Percentiles rank a stretch among this genome's conserved stretches.
Conservation (phyloP, 208 protist species). For the Leptomonas seymouri region DNA sequence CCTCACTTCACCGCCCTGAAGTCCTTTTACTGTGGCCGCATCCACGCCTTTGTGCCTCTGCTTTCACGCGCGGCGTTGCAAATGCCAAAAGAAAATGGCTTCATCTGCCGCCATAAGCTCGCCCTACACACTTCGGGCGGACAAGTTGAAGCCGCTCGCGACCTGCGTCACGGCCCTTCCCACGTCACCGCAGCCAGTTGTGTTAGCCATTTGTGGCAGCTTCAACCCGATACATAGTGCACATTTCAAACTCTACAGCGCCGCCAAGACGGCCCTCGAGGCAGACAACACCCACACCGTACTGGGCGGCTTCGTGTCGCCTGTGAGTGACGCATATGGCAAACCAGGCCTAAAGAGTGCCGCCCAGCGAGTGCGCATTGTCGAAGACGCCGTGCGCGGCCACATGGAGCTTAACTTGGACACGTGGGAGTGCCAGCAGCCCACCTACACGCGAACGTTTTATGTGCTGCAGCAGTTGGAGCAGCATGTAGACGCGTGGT, state of each 20-base stretch:
- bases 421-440: conserved; percentile 78
- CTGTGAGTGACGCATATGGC: conserved; percentile 75
- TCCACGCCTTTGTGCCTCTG: too few relatives aligned
- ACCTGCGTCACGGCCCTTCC: background rate
- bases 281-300: conserved; percentile 18
- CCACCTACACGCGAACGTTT: conserved; percentile 62
- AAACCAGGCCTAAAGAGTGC: conserved; percentile 64
- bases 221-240: conserved; percentile 87
- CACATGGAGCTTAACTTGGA: conserved; percentile 62
- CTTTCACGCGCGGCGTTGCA: too few relatives aligned
- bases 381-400: conserved; percentile 31
- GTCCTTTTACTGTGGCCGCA: too few relatives aligned
- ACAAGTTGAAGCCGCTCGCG: conserved; percentile 45
- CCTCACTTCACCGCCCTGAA: too few relatives aligned
- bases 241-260: conserved; percentile 66
- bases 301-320: conserved; percentile 83
- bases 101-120: background rate
- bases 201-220: conserved; percentile 74
- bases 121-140: conserved; percentile 4
- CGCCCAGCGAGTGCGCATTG: conserved; percentile 45
- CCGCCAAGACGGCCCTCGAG: conserved; percentile 36
- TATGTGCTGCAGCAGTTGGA: conserved; percentile 74
- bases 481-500: conserved; percentile 47
- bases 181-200: conserved; percentile 30
- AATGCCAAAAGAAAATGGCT: background rate